Evolutionary conservation across 257 asterid species (phyloP).

Genomic region (Paraleonurus japonicus): DNA sequence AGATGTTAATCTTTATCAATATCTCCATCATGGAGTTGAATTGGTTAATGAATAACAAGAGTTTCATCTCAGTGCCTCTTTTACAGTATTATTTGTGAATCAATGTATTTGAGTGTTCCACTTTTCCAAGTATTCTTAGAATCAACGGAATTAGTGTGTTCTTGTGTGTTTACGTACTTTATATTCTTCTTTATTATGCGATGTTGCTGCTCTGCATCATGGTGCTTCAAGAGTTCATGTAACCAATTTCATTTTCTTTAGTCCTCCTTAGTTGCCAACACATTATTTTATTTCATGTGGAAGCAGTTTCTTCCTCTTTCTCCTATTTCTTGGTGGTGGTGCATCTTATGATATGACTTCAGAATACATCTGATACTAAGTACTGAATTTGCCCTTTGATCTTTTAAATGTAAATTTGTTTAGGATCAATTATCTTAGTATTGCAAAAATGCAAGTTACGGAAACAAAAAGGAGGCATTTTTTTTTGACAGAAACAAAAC

Average conservation of each 20-base stretch:
- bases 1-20: too few species aligned
- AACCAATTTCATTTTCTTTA: neutral
- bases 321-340: neutral
- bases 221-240: neutral
- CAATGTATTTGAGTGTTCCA: too few species aligned
- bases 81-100: too few species aligned
- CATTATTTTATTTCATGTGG: neutral
- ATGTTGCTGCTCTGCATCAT: too few species aligned
- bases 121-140: too few species aligned
- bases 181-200: too few species aligned
- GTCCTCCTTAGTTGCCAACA: neutral
- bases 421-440: neutral
- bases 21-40: too few species aligned
- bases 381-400: neutral
- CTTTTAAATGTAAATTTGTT: conserved; percentile 4
- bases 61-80: too few species aligned
- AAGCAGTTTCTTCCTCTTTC: neutral
- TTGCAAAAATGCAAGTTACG: neutral
- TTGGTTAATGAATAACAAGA: too few species aligned
- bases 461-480: neutral
- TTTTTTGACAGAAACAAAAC: neutral
- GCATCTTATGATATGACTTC: neutral
- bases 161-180: too few species aligned
- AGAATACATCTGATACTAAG: neutral
- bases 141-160: too few species aligned